Base-by-base conservation (phyloP, 2,329 filamentous ascomycete genomes). In the Hortaea sp. region DNA sequence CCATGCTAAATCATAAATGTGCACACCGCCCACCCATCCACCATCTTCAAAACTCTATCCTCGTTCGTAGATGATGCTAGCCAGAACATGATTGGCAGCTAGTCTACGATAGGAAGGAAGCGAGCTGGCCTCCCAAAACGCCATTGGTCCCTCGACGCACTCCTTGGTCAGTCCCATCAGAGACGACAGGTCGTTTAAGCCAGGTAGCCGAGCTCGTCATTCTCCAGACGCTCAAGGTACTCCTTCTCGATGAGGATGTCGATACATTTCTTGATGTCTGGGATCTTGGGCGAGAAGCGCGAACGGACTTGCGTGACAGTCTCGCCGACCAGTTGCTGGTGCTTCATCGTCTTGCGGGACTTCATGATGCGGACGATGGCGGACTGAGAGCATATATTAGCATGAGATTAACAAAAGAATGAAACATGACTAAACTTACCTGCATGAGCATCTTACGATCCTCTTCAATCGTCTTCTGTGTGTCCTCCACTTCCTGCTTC, bases 281-380 rank as follows among this genome's bases (percentile, higher is more conserved):
- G 76, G 29, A 98, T 78, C 70, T 94, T 94, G 37, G 92, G 92
- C 48, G 88, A 82, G 68, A 98, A 98, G 37, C 92, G 86, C 38
- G 81, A 82, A 65, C 85, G 87, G 66, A 98, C 95, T 68, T 97
- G 92, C 62, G 83, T 84, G 66, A 98, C 97, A 27, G 89, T 94
- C 70, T 98, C 92, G 62, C 87, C 84, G 45, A 98, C 88, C 9
- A 98, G 82, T 63, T 92, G 85, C 51, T 84, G 82, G 70, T 98
- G 90, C 79, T 95, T 97, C 87, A 97, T 94, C 72, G 84, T 87
- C 81, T 98, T 97, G 50, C 92, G 84, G 3, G 90, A 94, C 74
- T 98, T 98, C 92, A 98, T 98, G 72, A 98, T 95, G 62, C 92
- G 87, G 47, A 98, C 92, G 66, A 98, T 97, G 27, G 90, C 89